These are phyloP conservation scores for Cubamyces sp. DNA, from an alignment of 768 basidiomycete species.

Conservation along the genomic window DNA sequence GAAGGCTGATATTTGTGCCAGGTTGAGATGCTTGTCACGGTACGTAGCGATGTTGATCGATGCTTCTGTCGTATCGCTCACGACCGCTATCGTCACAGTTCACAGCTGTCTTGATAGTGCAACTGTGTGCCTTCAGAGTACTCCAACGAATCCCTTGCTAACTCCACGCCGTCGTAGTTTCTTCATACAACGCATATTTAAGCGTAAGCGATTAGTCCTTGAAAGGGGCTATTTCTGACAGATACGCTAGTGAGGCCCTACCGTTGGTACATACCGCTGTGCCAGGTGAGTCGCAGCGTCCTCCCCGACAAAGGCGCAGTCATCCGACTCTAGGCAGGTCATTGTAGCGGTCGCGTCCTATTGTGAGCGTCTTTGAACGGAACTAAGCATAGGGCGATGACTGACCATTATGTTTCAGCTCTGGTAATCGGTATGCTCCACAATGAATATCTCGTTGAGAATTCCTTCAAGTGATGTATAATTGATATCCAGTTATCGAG, in stretches of 20 bases:
- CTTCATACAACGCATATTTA: constrained; percentile 8
- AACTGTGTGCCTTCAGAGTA: background rate
- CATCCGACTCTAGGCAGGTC: background rate
- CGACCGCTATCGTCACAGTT: background rate
- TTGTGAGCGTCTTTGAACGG: background rate
- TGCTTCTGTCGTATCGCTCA: too few relatives aligned
- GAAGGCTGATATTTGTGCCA: background rate
- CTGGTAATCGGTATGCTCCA: constrained; percentile 3
- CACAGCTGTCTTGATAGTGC: background rate
- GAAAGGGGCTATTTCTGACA: background rate
- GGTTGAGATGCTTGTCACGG: constrained; percentile 4
- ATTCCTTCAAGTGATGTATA: too few relatives aligned
- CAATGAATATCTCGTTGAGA: too few relatives aligned
- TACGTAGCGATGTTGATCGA: background rate
- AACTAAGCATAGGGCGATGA: background rate
- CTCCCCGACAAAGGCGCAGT: background rate
- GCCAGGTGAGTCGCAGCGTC: background rate
- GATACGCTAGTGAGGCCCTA: background rate
- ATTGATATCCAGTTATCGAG: too few relatives aligned
- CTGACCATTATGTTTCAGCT: background rate
- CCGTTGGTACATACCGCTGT: constrained; percentile 2
- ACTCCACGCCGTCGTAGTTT: background rate
- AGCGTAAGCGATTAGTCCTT: background rate
- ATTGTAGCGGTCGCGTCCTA: background rate
- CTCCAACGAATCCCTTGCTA: background rate